Conservation (phyloP, 345 rosid species). For the Carallia pectinifolia region DNA sequence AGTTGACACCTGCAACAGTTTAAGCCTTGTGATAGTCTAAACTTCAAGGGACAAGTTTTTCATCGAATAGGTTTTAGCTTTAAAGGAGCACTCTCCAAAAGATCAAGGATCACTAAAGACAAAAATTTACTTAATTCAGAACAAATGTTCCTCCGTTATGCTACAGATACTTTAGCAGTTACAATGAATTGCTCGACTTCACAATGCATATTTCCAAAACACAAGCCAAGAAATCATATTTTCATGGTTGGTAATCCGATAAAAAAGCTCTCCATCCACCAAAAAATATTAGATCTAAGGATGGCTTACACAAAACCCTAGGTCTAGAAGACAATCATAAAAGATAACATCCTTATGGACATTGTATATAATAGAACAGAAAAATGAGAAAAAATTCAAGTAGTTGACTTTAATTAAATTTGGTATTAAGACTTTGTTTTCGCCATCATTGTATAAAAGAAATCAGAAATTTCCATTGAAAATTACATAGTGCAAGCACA, state of each 20-base stretch:
- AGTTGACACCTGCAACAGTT: slow-evolving; percentile 52
- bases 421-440: too few species aligned
- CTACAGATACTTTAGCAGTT: not conserved
- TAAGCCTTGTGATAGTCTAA: slow-evolving; percentile 15
- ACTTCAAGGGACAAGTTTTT: not conserved
- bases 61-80: not conserved
- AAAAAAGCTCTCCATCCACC: not conserved
- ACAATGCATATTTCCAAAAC: not conserved
- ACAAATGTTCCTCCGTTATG: not conserved
- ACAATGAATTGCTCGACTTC: not conserved
- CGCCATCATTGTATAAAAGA: too few species aligned
- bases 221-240: not conserved
- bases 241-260: not conserved
- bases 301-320: too few species aligned
- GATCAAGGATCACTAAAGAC: not conserved
- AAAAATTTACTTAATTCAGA: not conserved
- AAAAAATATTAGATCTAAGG: not conserved
- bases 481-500: too few species aligned
- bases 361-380: too few species aligned
- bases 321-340: too few species aligned
- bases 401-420: too few species aligned
- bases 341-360: too few species aligned
- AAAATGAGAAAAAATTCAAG: too few species aligned
- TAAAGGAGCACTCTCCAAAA: not conserved
- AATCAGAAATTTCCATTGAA: too few species aligned